phyloP scores from a whole-genome alignment of 306 rosid species.

The Sicyos edulis region DNA sequence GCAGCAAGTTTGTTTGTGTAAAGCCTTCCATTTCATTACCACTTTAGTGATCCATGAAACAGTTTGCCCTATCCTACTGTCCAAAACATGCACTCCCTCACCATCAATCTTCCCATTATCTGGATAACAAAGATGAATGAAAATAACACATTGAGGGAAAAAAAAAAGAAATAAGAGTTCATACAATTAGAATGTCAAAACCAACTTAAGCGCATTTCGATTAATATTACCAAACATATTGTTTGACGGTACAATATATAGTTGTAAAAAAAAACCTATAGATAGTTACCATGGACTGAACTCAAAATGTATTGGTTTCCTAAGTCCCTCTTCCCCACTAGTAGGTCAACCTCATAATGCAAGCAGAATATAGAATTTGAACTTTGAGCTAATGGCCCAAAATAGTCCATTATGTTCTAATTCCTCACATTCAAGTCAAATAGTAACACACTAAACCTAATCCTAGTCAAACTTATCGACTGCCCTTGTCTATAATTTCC shows the following conservation, averaged over 20 bases:
- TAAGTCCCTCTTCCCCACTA: too few species aligned
- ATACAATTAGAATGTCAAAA: too few species aligned
- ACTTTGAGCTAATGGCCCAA: not conserved
- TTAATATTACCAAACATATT: too few species aligned
- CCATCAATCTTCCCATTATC: not conserved
- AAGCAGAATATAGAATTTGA: not conserved
- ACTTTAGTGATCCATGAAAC: not conserved
- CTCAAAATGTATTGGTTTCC: too few species aligned
- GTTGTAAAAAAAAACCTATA: too few species aligned
- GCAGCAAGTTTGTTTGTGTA: not conserved
- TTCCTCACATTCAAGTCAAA: not conserved
- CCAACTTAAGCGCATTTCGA: too few species aligned
- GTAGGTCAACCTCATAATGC: too few species aligned
- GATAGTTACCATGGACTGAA: too few species aligned
- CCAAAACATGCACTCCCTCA: not conserved
- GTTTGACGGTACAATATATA: too few species aligned
- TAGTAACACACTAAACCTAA: not conserved
- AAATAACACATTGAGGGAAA: not conserved
- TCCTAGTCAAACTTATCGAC: not conserved
- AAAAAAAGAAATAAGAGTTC: too few species aligned
- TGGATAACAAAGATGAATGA: not conserved
- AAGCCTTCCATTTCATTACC: not conserved
- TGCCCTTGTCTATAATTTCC: not conserved
- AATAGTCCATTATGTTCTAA: not conserved
- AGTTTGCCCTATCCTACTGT: not conserved